Evolutionary conservation across 2,329 filamentous ascomycete genomes (phyloP).

Genomic region (Fusarium sp.): DNA sequence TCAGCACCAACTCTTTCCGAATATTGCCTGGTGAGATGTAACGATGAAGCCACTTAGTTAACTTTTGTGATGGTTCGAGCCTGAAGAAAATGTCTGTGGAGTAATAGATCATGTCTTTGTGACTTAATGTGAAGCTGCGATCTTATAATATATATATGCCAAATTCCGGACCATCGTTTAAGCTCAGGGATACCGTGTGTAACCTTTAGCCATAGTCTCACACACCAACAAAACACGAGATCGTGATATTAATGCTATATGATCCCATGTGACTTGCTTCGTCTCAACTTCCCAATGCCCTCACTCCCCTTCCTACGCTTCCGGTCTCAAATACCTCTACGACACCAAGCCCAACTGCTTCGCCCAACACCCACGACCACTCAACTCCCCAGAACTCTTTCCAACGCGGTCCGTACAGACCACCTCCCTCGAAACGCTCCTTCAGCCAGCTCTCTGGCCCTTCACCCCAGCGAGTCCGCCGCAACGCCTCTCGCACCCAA

Average conservation of each 20-base stretch:
- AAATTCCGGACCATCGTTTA: background rate
- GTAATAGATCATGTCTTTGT: background rate
- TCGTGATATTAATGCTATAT: background rate
- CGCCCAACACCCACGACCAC: constrained; percentile 79
- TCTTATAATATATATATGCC: background rate
- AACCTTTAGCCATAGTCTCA: constrained; percentile 3
- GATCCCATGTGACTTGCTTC: background rate
- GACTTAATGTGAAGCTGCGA: background rate
- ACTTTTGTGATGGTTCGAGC: background rate
- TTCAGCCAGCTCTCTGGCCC: constrained; percentile 71
- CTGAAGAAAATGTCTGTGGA: background rate
- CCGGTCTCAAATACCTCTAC: constrained; percentile 82
- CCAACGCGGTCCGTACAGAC: constrained; percentile 65
- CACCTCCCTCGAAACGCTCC: constrained; percentile 79
- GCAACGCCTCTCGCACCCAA: constrained; percentile 71
- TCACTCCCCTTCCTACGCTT: constrained; percentile 77
- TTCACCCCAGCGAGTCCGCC: constrained; percentile 72
- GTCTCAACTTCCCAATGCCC: constrained; percentile 54
- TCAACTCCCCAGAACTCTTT: constrained; percentile 75
- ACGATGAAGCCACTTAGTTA: background rate
- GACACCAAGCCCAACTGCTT: constrained; percentile 77
- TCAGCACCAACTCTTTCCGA: background rate
- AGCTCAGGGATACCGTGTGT: background rate
- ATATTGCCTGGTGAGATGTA: background rate
- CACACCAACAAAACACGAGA: background rate